Evolutionary conservation across 495 filamentous ascomycete genomes (phyloP), one percentile per base, ranked within the genome.

Genomic region (Podospora anserina): DNA sequence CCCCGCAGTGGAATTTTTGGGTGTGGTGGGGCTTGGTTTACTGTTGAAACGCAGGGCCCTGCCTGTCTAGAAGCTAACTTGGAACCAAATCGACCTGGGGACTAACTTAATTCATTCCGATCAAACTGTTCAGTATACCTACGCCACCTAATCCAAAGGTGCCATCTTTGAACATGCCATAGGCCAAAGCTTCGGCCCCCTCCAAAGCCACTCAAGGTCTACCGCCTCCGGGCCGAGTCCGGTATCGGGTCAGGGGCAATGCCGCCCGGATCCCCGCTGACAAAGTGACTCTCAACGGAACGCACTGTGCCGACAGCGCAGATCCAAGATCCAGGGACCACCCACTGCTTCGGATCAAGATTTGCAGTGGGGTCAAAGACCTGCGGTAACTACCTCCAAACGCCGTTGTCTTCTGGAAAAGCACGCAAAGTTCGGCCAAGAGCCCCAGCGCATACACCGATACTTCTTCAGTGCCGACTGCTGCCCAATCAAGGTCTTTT

Each of bases 1-100:
- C 68, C 68, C 65, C 71, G 49, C 70, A 49, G 66, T 62, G 27
- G 60, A 71, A 68, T 20, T 62, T 69, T 69, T 66, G 30, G 27
- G 44, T 18, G 55, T 70, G 64, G 68, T 64, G 68, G 64, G 68
- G 68, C 39, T 16, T 16, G 39, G 39, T 16, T 49, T 49, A 11
- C 39, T 16, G 9, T 49, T 49, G 39, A 18, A 39, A 16, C 39
- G 13, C 30, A 32, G 30, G 30, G 30, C 30, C 30, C 7, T 32
- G 30, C 30, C 30, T 32, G 30, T 7, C 7, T 6, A 32, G 30
- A 32, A 32, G 30, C 7, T 32, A 32, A 32, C 30, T 4, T 7
- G 4, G 4, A 32, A 32, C 4, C 30, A 32, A 32, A 4, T 7
- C 4, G 7, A 5, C 30, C 4, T 32, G 30, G 30, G 7, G 4